Evolutionary conservation across 2,329 filamentous ascomycete genomes (phyloP).

Genomic region (Penicillium sp.): DNA sequence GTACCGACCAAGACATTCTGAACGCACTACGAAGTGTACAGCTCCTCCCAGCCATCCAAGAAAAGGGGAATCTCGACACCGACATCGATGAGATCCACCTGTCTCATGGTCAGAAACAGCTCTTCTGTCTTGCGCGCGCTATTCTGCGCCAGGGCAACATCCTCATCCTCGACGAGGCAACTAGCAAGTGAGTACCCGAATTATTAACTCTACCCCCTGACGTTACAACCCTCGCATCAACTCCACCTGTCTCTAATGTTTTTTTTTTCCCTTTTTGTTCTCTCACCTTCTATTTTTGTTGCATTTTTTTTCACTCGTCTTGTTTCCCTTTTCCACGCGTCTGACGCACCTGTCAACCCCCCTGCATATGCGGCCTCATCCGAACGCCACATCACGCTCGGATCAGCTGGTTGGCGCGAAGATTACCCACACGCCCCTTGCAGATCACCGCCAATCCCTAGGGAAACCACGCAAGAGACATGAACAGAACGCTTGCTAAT

Average conservation of each 20-base stretch:
- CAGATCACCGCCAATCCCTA: conserved; percentile 2
- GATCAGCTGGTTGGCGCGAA: conserved; percentile 22
- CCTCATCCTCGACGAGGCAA: conserved; percentile 51
- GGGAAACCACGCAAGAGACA: not conserved
- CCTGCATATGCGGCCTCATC: conserved; percentile 26
- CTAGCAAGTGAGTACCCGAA: conserved; percentile 37
- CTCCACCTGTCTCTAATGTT: conserved; percentile 7
- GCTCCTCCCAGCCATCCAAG: conserved; percentile 40
- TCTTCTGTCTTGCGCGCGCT: conserved; percentile 66
- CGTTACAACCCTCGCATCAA: conserved; percentile 14
- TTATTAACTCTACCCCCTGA: conserved; percentile 18
- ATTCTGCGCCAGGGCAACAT: conserved; percentile 55
- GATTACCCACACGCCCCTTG: conserved; percentile 12
- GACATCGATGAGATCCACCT: conserved; percentile 56
- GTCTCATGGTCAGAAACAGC: conserved; percentile 65
- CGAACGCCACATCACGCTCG: conserved; percentile 15
- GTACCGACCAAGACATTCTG: conserved; percentile 39
- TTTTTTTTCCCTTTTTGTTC: not conserved
- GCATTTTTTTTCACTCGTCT: not conserved
- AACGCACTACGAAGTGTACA: conserved; percentile 44
- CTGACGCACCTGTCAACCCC: conserved; percentile 16
- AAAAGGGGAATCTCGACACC: conserved; percentile 45
- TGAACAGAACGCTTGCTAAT: conserved; percentile 13
- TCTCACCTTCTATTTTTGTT: conserved; percentile 7
- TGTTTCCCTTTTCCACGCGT: conserved; percentile 1